Evolutionary conservation across 768 basidiomycete genomes (phyloP).

Genomic region (Pulveroboletus ravenelii): DNA sequence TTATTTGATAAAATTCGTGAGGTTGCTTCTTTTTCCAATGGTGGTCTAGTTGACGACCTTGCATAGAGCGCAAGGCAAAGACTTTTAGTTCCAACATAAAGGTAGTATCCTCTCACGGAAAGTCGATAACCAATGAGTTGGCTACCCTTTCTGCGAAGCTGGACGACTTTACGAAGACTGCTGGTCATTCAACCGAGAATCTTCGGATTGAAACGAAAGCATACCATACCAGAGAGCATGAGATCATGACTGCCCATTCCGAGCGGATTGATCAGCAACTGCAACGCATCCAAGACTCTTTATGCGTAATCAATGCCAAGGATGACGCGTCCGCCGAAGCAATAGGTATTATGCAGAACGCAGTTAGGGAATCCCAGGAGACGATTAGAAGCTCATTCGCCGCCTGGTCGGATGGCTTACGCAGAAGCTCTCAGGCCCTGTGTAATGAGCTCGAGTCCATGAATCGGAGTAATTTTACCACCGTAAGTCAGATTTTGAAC

Average conservation of each 20-base stretch:
- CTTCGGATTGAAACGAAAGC: conserved; percentile 54
- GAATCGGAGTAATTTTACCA: conserved; percentile 42
- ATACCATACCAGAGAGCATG: conserved; percentile 53
- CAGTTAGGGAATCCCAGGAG: conserved; percentile 50
- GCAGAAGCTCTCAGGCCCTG: conserved; percentile 42
- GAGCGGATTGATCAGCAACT: conserved; percentile 56
- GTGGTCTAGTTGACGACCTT: conserved; percentile 6
- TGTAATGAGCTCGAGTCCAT: conserved; percentile 44
- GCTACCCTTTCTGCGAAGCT: conserved; percentile 53
- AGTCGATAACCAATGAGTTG: conserved; percentile 50
- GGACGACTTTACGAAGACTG: conserved; percentile 54
- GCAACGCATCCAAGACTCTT: conserved; percentile 45
- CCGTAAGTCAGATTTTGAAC: conserved; percentile 30
- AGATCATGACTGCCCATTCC: conserved; percentile 47
- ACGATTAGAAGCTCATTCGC: conserved; percentile 48
- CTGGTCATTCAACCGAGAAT: conserved; percentile 47
- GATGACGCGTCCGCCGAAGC: conserved; percentile 53
- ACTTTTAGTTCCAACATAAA: conserved; percentile 62
- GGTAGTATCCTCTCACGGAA: conserved; percentile 59
- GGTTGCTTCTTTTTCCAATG: conserved; percentile 16
- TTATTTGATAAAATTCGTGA: conserved; percentile 83
- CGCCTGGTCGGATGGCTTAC: conserved; percentile 54
- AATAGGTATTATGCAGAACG: conserved; percentile 41
- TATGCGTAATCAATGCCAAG: conserved; percentile 52
- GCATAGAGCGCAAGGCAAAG: conserved; percentile 66